Evolutionary conservation across 257 asterid genomes (phyloP), one percentile per base, ranked within the genome.

Genomic region (Gentiana macrophylla): DNA sequence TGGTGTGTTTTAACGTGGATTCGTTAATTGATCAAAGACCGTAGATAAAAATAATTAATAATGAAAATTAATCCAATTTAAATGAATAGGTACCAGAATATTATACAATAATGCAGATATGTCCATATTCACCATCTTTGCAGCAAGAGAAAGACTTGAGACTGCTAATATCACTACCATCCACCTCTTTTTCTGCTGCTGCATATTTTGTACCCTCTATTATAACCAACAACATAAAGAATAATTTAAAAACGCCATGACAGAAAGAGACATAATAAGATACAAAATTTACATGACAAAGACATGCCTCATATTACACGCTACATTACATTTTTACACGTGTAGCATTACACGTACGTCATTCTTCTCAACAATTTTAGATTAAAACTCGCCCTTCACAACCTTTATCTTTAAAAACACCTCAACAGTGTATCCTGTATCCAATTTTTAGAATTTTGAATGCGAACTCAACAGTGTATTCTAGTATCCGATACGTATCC

Each of bases 131-230:
- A 35, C 70, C 90, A 79, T 82, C 75, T 82, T 82, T 8, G 84
- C 77, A 11, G 86, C 86, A 48, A 79, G 74, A 6, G 90, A 79
- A 45, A 82, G 80, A 65, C 90, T 65, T 1, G 82, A 69, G 50
- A 74, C 70, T 12, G 76, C 79, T 65, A 82, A 69, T 53, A 79
- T 68, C 55, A 71, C 79, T 53, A 73, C 64, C 63, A 77, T 62
- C 86, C 90, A 82, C 38, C 76, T 77, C 62, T 57, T 70, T 54
- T 66, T 69, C 59, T 72, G 80, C 86, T 82, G 70, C 65, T 35
- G 50, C 35, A 59, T 12, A 52, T 52, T 50, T 52, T 60, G 46
- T 33, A 36, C 49, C 55, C 11, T 11, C 65, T 13, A 51, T 58
- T 47, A 49, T 2, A 4, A 41, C 9, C 46, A 7, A 41, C 46